These are phyloP conservation scores for Citrus medica DNA, from an alignment of 345 rosid genomes.

Conservation along the genomic window DNA sequence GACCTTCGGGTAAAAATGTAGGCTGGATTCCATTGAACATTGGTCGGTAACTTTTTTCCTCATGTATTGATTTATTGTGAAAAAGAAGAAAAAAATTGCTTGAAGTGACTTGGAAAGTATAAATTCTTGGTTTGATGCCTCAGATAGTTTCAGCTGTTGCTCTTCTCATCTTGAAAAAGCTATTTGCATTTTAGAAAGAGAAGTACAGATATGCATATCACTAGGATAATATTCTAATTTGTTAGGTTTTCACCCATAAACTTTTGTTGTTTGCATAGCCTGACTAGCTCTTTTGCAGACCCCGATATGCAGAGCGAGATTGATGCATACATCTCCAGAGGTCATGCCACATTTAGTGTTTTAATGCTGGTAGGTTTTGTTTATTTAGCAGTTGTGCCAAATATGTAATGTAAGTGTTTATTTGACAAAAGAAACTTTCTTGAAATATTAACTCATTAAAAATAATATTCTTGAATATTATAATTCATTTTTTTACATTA, in stretches of 20 bases:
- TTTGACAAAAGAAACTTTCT: too few relatives aligned
- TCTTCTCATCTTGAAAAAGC: background rate
- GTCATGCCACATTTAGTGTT: conserved; percentile 67
- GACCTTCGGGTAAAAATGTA: background rate
- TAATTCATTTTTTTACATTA: too few relatives aligned
- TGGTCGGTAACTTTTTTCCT: background rate
- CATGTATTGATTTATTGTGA: background rate
- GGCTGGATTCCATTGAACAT: background rate
- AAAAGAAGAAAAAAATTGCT: background rate
- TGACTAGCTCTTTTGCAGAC: conserved; percentile 44
- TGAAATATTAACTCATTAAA: too few relatives aligned
- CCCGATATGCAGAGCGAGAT: conserved; percentile 78
- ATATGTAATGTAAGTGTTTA: background rate
- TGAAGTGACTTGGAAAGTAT: background rate
- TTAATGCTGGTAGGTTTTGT: conserved; percentile 57
- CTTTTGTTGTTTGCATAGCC: conserved; percentile 8
- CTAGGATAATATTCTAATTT: background rate
- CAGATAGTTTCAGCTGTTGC: background rate
- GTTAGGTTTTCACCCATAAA: background rate
- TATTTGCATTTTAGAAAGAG: background rate
- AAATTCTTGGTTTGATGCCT: background rate
- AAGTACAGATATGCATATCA: background rate
- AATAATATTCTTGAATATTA: too few relatives aligned
- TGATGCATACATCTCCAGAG: conserved; percentile 49
- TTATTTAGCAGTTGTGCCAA: background rate